Evolutionary conservation across 2,329 filamentous ascomycete genomes (phyloP), one percentile per base, ranked within the genome.

Genomic region (Aspergillus persii): DNA sequence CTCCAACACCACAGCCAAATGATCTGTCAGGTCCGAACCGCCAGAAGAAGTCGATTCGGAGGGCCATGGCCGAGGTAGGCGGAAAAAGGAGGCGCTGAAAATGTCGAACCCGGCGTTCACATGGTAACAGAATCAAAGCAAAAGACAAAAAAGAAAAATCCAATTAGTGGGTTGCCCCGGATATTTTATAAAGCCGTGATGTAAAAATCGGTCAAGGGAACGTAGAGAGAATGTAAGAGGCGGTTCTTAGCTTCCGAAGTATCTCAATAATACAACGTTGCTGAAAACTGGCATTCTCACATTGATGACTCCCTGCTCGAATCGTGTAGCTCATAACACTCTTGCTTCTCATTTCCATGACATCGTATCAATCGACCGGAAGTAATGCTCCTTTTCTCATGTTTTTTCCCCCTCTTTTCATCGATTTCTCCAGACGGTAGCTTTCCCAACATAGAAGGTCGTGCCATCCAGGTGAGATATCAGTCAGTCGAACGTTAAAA

Each of bases 151-250:
- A 61, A 61, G 61, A 62, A 61, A 41, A 65, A 56, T 56, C 59
- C 61, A 52, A 72, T 72, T 74, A 74, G 61, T 63, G 70, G 72
- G 70, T 73, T 64, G 71, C 71, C 72, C 72, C 70, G 61, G 39
- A 61, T 73, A 72, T 57, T 74, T 68, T 74, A 73, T 71, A 67
- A 61, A 61, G 60, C 62, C 58, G 62, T 66, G 61, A 61, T 54
- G 58, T 62, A 58, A 57, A 57, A 60, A 62, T 53, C 58, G 59
- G 56, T 55, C 61, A 59, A 55, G 58, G 58, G 51, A 60, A 60
- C 57, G 59, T 52, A 54, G 41, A 33, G 59, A 48, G 46, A 50
- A 50, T 55, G 53, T 57, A n/a, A 54, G 56, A 50, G 59, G 36
- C 15, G 63, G 36, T 56, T 44, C 47, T 58, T 46, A 55, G 56